phyloP scores from a whole-genome alignment of 805 yeast species.

The Kockiozyma suomiensis region DNA sequence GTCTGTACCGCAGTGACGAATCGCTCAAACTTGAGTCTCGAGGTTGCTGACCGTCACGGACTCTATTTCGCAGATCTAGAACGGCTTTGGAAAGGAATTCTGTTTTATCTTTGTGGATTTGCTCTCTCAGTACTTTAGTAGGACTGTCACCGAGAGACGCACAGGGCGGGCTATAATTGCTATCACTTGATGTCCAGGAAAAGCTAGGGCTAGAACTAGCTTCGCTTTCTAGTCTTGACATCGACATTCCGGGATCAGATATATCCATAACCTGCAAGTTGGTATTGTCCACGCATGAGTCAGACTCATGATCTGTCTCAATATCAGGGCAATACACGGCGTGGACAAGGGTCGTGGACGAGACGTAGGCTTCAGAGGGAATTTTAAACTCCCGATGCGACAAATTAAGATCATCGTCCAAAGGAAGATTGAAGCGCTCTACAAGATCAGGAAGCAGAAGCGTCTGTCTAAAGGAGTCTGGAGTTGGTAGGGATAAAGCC shows the following conservation, averaged over 20 bases:
- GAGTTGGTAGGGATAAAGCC: conserved; percentile 4
- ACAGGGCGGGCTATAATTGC: neutral
- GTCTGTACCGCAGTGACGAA: too few species aligned
- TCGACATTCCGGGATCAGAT: too few species aligned
- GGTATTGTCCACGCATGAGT: too few species aligned
- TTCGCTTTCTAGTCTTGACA: too few species aligned
- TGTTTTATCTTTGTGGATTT: neutral
- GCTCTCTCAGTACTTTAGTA: neutral
- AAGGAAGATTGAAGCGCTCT: conserved; percentile 9
- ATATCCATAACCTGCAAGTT: too few species aligned
- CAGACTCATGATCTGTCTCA: too few species aligned
- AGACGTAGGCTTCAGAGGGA: conserved; percentile 1
- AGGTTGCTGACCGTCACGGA: too few species aligned
- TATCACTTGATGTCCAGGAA: neutral
- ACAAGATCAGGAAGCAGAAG: conserved; percentile 17
- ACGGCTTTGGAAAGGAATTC: too few species aligned
- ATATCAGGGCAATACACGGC: neutral
- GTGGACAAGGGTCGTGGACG: neutral
- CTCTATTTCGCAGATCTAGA: too few species aligned
- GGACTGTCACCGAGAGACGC: neutral
- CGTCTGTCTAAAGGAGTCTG: conserved; percentile 17
- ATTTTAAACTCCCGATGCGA: neutral
- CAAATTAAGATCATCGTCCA: neutral
- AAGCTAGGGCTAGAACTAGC: too few species aligned
- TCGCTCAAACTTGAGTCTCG: too few species aligned